phyloP scores from a whole-genome alignment of 257 asterid genomes.

The Solanum microdontum region DNA sequence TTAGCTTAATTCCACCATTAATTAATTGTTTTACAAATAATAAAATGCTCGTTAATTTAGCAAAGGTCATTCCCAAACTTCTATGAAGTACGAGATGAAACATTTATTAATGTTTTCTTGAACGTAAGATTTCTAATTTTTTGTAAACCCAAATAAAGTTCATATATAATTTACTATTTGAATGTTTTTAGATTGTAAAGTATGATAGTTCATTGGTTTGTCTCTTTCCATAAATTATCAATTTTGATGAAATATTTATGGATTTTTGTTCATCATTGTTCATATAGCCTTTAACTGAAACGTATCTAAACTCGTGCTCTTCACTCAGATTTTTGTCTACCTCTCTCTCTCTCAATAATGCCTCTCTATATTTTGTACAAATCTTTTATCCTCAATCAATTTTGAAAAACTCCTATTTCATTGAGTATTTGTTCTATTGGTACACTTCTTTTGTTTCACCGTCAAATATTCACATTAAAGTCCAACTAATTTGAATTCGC shows the following conservation, averaged over 20 bases:
- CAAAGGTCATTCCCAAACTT: background rate
- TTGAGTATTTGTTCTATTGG: background rate
- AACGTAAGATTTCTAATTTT: background rate
- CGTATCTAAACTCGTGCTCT: background rate
- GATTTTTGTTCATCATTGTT: background rate
- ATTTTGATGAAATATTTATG: background rate
- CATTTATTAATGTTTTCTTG: background rate
- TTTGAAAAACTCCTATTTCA: background rate
- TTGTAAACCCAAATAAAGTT: too few relatives aligned
- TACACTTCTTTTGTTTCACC: background rate
- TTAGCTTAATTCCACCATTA: background rate
- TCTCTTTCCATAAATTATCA: background rate
- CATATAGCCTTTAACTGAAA: background rate
- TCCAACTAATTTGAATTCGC: rapidly evolving
- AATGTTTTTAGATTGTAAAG: too few relatives aligned
- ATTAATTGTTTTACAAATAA: background rate
- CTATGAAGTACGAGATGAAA: background rate
- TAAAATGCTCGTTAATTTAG: background rate
- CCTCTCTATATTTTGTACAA: background rate
- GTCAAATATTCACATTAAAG: rapidly evolving
- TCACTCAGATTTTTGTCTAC: background rate
- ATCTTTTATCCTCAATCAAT: background rate
- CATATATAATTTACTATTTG: too few relatives aligned
- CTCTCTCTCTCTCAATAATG: background rate
- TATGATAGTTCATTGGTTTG: background rate